Percentiles rank a stretch among this genome's conserved stretches.
Conservation (phyloP, 768 basidiomycete genomes). For the Naganishia kalamii region DNA sequence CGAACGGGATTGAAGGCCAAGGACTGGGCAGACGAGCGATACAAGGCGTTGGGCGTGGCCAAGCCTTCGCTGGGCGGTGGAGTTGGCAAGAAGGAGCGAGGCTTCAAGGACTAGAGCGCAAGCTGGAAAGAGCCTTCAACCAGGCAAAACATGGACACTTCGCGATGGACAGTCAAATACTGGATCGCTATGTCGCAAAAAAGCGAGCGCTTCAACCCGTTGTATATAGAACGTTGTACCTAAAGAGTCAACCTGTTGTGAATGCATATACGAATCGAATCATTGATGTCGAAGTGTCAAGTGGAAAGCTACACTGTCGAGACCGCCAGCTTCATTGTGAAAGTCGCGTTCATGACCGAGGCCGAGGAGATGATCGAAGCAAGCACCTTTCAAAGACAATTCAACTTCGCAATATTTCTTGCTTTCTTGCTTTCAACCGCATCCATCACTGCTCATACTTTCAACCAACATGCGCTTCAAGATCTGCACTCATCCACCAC, state of each 20-base stretch:
- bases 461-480: constrained; percentile 19
- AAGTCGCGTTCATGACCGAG: too few species aligned
- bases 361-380: too few species aligned
- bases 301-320: too few species aligned
- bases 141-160: neutral
- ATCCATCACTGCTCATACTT: too few species aligned
- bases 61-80: constrained; percentile 34
- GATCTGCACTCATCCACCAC: constrained; percentile 14
- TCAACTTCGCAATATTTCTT: too few species aligned
- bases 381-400: too few species aligned
- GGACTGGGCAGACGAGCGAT: constrained; percentile 67
- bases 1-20: constrained; percentile 60
- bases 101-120: constrained; percentile 41
- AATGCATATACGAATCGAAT: too few species aligned
- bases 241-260: too few species aligned
- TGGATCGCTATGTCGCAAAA: neutral
- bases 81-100: constrained; percentile 34
- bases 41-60: constrained; percentile 58
- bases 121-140: neutral
- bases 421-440: too few species aligned
- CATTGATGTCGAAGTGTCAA: too few species aligned
- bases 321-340: too few species aligned
- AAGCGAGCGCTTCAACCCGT: neutral
- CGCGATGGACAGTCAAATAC: neutral
- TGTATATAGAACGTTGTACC: neutral